Evolutionary conservation across 805 yeast species (phyloP), one percentile per base, ranked within the genome.

Genomic region (Zygosaccharomyces bailii): DNA sequence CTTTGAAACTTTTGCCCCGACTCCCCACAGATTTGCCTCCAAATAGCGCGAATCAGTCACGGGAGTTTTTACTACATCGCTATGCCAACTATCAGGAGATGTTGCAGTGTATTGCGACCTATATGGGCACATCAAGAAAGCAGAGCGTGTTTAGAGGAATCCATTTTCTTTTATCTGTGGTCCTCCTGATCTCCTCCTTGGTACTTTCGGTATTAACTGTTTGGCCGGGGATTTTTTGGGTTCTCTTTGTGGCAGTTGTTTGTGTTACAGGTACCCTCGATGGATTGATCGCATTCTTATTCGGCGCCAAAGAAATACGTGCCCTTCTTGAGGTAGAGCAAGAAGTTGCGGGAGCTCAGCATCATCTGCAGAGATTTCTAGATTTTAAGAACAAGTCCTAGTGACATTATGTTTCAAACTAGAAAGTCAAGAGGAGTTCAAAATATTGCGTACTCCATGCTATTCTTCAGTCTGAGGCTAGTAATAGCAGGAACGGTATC

Each of bases 251-350:
- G 1, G 69, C 78, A 0, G 52, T 79, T 0, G 61, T 88, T 2
- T 73, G 80, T 0, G 72, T 80, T 2, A 73, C 90, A 0, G 97
- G 96, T 0, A 67, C 76, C 0, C 61, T 84, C 1, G 82, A 88
- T 59, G 96, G 96, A 0, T 57, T 86, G 44, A 84, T 93, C 35
- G 90, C 91, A 32, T 75, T 73, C 45, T 58, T 88, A 23, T 91
- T 90, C 59, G 95, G 95, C 0, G 71, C 88, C 25, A 73, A 79
- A n/a, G 99, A 93, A 60, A 61, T 70, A 41, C 70, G 98, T 37
- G 91, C 90, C 0, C 65, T 93, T 38, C 68, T 66, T 18, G 98
- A 91, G 65, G 88, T 88, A 4, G 75, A 76, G 46, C 63, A 73
- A 52, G 95, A 91, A 60, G 85, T 89, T 1, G n/a, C 45, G 1